Percentiles rank a stretch among this genome's conserved stretches.
phyloP scores from a whole-genome alignment of 441 rosid species.

The Kokia cookei region DNA sequence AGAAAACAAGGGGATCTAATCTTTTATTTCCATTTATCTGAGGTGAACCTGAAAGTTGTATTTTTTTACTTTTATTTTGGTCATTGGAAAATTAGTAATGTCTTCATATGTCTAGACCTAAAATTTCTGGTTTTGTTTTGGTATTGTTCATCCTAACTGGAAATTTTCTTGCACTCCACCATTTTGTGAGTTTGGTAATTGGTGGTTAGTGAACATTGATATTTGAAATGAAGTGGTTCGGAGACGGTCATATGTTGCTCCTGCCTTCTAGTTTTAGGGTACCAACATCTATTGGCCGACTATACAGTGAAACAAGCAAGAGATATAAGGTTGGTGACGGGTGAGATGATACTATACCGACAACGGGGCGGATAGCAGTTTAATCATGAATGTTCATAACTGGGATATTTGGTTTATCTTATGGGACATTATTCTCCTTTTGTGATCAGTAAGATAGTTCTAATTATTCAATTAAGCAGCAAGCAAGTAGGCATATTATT shows the following conservation, averaged over 20 bases:
- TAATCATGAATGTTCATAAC: background rate
- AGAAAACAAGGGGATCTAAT: constrained; percentile 31
- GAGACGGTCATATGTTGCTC: background rate
- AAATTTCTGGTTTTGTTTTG: background rate
- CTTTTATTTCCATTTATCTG: background rate
- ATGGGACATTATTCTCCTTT: too few relatives aligned
- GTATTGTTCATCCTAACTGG: background rate
- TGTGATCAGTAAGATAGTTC: too few relatives aligned
- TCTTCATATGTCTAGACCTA: background rate
- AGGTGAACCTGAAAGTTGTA: constrained; percentile 1
- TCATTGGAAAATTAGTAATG: constrained; percentile 4
- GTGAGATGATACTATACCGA: background rate
- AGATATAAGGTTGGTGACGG: background rate
- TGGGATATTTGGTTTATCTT: too few relatives aligned
- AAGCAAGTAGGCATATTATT: too few relatives aligned
- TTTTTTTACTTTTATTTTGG: constrained; percentile 5
- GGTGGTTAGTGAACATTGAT: background rate
- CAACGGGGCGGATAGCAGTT: background rate
- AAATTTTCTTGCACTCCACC: background rate
- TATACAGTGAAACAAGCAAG: too few relatives aligned
- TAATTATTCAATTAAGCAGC: too few relatives aligned
- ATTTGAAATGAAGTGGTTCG: background rate
- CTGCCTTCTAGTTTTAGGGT: background rate
- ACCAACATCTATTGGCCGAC: background rate
- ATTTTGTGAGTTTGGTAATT: background rate